Conservation (phyloP, 2,329 filamentous ascomycete genomes). For the Aspergillus quadrilineatus region DNA sequence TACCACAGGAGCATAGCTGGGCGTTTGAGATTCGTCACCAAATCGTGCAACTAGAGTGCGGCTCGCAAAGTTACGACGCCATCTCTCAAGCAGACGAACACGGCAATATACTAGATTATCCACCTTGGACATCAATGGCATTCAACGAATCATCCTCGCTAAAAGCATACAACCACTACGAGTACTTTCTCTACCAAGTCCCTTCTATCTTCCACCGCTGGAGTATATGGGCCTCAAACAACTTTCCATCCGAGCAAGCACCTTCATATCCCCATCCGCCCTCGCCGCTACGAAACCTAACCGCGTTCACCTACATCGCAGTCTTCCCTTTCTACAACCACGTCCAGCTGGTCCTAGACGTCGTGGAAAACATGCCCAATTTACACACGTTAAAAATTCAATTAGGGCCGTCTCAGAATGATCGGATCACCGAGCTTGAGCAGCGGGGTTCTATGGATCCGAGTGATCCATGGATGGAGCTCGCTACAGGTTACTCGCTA, state of each 20-base stretch:
- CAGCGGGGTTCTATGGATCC: conserved; percentile 41
- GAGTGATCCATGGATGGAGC: conserved; percentile 55
- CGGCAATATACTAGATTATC: conserved; percentile 54
- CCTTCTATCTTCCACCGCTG: conserved; percentile 59
- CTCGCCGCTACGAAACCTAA: conserved; percentile 44
- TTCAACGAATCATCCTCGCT: conserved; percentile 76
- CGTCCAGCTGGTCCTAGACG: conserved; percentile 47
- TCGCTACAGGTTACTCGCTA: conserved; percentile 51
- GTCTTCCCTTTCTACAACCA: conserved; percentile 68
- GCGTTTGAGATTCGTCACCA: conserved; percentile 64
- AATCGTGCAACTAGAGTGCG: conserved; percentile 51
- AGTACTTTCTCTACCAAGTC: conserved; percentile 66
- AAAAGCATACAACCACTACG: conserved; percentile 68
- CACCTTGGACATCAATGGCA: conserved; percentile 63
- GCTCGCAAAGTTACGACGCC: conserved; percentile 13
- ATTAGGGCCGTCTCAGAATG: conserved; percentile 41
- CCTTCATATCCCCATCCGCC: conserved; percentile 35
- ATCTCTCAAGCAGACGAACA: conserved; percentile 29
- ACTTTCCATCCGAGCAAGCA: conserved; percentile 6
- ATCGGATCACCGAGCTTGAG: conserved; percentile 41
- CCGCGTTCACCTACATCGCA: conserved; percentile 58
- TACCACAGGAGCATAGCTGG: conserved; percentile 61
- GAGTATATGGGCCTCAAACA: conserved; percentile 37
- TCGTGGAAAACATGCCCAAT: conserved; percentile 51
- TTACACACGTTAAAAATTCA: conserved; percentile 58